These are phyloP conservation scores for Pseudogymnoascus sp. DNA, from an alignment of 2,329 filamentous ascomycete species.

Conservation along the genomic window DNA sequence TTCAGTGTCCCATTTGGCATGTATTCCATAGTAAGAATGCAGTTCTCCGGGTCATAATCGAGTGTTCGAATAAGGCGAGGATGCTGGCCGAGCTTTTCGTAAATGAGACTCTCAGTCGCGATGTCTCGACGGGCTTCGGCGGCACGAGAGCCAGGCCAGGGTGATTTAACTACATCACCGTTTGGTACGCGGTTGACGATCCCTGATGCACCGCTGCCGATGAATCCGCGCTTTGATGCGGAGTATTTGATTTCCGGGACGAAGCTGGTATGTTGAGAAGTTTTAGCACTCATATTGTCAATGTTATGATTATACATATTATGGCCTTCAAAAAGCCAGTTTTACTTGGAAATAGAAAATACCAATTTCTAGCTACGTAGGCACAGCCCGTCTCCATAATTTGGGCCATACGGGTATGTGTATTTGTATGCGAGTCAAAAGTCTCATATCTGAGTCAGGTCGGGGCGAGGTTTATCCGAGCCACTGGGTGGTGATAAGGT, in stretches of 20 bases:
- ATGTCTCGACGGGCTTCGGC: constrained; percentile 15
- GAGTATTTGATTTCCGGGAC: constrained; percentile 8
- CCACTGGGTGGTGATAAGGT: neutral
- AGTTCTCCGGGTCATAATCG: constrained; percentile 19
- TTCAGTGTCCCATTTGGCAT: constrained; percentile 22
- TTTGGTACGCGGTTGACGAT: constrained; percentile 12
- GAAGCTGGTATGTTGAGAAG: neutral
- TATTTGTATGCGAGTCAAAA: neutral
- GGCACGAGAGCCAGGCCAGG: constrained; percentile 12
- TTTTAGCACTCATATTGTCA: neutral
- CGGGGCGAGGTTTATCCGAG: neutral
- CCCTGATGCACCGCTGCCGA: constrained; percentile 14
- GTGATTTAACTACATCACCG: constrained; percentile 15
- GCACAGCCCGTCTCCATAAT: neutral
- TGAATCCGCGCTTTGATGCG: constrained; percentile 8
- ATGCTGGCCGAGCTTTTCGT: constrained; percentile 18
- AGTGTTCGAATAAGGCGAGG: constrained; percentile 19
- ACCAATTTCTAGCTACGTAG: neutral
- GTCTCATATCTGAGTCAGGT: neutral
- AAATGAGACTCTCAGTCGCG: constrained; percentile 22
- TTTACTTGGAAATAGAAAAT: neutral
- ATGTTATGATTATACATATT: neutral
- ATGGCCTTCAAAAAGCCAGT: neutral
- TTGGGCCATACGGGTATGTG: neutral
- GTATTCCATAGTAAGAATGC: constrained; percentile 23